Conservation (phyloP, 768 basidiomycete species). For the Tricholoma saponaceum region DNA sequence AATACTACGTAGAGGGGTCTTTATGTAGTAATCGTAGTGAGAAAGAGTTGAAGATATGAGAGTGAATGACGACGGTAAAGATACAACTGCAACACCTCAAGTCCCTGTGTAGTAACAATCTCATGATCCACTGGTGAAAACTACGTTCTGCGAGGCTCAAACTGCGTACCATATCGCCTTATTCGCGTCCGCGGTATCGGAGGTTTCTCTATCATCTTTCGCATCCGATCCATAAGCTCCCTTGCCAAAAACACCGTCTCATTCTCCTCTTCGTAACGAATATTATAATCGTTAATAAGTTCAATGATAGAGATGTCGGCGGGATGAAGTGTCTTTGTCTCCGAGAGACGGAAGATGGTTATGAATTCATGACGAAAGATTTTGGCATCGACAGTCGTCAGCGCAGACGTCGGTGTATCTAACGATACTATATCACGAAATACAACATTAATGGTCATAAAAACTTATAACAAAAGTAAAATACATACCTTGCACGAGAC, state of each 20-base stretch:
- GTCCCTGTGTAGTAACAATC: background rate
- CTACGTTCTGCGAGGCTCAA: constrained; percentile 15
- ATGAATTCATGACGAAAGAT: constrained; percentile 60
- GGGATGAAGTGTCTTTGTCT: constrained; percentile 43
- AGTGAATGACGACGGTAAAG: no score
- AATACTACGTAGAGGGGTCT: no score
- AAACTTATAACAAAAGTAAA: background rate
- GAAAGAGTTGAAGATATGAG: background rate
- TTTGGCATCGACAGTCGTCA: constrained; percentile 46
- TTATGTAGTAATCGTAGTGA: no score
- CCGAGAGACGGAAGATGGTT: constrained; percentile 56
- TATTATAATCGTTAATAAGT: constrained; percentile 40
- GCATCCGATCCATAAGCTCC: constrained; percentile 41
- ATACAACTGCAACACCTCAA: background rate
- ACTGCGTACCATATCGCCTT: constrained; percentile 18
- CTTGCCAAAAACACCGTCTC: constrained; percentile 58
- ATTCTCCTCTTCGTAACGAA: constrained; percentile 55
- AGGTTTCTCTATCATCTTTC: constrained; percentile 32
- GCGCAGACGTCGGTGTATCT: constrained; percentile 37
- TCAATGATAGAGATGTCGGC: constrained; percentile 49
- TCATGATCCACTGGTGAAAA: background rate
- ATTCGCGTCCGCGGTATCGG: constrained; percentile 14
- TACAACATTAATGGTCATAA: background rate
- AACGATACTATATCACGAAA: constrained; percentile 27
- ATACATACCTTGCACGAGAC: constrained; percentile 63